Conservation (phyloP, 2,329 filamentous ascomycete genomes). For the Paecilomyces fulvus region DNA sequence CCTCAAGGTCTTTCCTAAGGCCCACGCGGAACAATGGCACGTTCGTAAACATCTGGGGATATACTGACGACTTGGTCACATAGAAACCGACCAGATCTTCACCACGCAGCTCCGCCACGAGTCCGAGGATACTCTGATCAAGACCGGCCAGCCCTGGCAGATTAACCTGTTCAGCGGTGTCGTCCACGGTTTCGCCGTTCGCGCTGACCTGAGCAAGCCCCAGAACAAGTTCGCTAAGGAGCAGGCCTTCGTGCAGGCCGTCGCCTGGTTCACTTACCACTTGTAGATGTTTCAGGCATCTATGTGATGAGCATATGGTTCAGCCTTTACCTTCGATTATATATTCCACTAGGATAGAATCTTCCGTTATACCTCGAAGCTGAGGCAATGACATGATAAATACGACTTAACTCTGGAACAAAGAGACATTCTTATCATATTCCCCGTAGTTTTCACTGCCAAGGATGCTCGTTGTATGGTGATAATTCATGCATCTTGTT, state of each 20-base stretch:
- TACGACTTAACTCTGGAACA: neutral
- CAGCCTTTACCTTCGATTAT: neutral
- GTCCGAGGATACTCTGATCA: slow-evolving; percentile 54
- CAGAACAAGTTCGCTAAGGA: slow-evolving; percentile 64
- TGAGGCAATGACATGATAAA: neutral
- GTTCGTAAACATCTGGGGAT: neutral
- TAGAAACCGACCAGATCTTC: slow-evolving; percentile 60
- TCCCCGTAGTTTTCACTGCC: too few relatives aligned
- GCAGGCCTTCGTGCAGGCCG: slow-evolving; percentile 69
- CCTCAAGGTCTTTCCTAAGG: neutral
- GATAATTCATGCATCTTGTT: too few relatives aligned
- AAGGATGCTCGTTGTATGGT: too few relatives aligned
- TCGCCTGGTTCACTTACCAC: slow-evolving; percentile 65
- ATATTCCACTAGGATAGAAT: neutral
- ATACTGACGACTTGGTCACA: neutral
- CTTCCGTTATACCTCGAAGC: neutral
- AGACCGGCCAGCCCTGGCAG: slow-evolving; percentile 58
- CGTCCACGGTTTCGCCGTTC: slow-evolving; percentile 66
- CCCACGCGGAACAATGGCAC: neutral
- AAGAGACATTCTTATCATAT: neutral
- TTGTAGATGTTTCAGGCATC: slow-evolving; percentile 25
- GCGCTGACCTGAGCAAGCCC: slow-evolving; percentile 53
- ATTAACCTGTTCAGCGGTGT: slow-evolving; percentile 67
- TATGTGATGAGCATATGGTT: neutral
- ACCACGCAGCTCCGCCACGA: slow-evolving; percentile 54